phyloP scores from a whole-genome alignment of 148 eudicot genomes.

The Rhododendron vialii region DNA sequence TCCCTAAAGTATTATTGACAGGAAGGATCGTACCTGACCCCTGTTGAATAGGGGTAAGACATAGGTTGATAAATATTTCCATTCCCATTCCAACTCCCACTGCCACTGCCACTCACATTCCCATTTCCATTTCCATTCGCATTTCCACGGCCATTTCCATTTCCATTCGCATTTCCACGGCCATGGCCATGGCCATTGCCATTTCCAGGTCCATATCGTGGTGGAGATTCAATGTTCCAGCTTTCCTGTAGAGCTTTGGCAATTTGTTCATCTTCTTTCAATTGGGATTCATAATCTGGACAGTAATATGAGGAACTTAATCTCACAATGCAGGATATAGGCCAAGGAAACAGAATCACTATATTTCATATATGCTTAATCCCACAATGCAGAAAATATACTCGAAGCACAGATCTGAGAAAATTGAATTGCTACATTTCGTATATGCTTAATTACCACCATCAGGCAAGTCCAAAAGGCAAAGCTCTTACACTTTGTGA shows the following conservation, averaged over 20 bases:
- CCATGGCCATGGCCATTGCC: not conserved
- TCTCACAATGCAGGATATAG: not conserved
- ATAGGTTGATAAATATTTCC: conserved; percentile 46
- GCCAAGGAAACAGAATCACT: not conserved
- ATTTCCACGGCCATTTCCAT: not conserved
- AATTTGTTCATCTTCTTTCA: conserved; percentile 72
- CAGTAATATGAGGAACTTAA: not conserved
- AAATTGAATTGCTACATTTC: not conserved
- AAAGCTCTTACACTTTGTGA: not conserved
- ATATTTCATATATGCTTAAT: not conserved
- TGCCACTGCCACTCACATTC: not conserved
- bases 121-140: not conserved
- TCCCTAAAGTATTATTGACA: not conserved
- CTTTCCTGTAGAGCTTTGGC: conserved; percentile 79
- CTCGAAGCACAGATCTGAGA: not conserved
- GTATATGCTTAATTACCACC: not conserved
- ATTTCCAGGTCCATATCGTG: conserved; percentile 21
- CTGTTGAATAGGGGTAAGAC: conserved; percentile 47
- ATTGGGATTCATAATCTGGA: conserved; percentile 46
- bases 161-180: not conserved
- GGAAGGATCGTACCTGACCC: conserved; percentile 47
- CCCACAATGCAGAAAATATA: not conserved
- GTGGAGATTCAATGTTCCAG: conserved; percentile 49
- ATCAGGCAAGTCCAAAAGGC: not conserved
- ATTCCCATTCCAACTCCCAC: not conserved